Conservation (phyloP, 2,329 filamentous ascomycete species). For the Madurella mycetomatis region DNA sequence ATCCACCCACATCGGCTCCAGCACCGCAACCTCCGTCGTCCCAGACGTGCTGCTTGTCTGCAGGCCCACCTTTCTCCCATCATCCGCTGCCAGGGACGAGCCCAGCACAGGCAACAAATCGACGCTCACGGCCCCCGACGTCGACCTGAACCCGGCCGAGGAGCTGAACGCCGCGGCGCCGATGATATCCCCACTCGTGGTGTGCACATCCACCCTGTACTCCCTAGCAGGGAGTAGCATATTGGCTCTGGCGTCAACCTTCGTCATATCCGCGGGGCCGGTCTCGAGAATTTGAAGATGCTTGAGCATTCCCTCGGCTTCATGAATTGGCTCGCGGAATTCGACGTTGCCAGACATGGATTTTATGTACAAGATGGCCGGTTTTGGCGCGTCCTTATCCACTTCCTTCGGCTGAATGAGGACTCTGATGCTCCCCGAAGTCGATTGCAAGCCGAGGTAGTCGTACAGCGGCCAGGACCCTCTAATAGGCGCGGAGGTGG, state of each 20-base stretch:
- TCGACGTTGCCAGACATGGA: conserved; percentile 42
- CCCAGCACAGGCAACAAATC: conserved; percentile 41
- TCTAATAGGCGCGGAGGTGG: conserved; percentile 40
- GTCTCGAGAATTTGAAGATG: too few relatives aligned
- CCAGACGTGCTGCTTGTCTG: conserved; percentile 44
- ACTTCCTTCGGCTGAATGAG: conserved; percentile 39
- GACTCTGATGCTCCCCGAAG: conserved; percentile 41
- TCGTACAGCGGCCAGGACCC: conserved; percentile 51
- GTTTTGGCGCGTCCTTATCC: conserved; percentile 31
- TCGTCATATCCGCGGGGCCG: not conserved
- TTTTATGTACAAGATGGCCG: conserved; percentile 39
- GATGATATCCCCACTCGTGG: conserved; percentile 41
- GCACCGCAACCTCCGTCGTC: conserved; percentile 34
- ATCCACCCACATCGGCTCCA: conserved; percentile 43
- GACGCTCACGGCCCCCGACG: conserved; percentile 39
- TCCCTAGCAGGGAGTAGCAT: conserved; percentile 41
- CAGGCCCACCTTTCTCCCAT: conserved; percentile 23
- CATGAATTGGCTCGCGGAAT: conserved; percentile 39
- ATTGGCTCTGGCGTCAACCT: not conserved
- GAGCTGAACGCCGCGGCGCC: conserved; percentile 39
- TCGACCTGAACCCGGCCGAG: conserved; percentile 33
- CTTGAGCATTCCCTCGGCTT: conserved; percentile 10
- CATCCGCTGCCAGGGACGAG: conserved; percentile 4
- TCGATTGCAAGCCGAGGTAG: conserved; percentile 40
- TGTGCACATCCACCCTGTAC: conserved; percentile 42